Conservation (phyloP, 352 stramenopile genomes). For the Globisporangium radiosum region DNA sequence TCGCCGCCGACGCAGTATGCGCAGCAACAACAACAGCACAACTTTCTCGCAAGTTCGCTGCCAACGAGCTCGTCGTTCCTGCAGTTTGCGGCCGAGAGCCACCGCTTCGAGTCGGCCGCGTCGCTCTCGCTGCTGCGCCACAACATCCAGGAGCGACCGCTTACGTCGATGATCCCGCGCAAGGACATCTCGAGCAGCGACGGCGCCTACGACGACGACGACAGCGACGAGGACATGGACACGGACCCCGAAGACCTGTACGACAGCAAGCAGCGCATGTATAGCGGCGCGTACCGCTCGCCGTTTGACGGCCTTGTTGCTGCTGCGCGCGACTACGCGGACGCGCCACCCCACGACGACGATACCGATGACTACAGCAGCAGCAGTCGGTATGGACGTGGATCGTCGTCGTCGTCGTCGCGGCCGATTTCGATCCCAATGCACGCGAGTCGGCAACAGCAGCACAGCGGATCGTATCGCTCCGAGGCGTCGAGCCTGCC, state of each 20-base stretch:
- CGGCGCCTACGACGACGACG: conserved; percentile 13
- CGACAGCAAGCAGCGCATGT: conserved; percentile 25
- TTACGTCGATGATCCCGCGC: conserved; percentile 69
- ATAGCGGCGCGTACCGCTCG: conserved; percentile 36
- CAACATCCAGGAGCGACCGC: conserved; percentile 52
- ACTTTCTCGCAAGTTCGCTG: conserved; percentile 38
- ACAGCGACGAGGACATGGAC: conserved; percentile 40
- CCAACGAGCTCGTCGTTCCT: conserved; percentile 48
- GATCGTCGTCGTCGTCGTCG: conserved; percentile 16
- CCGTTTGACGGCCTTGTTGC: conserved; percentile 67
- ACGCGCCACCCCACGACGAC: conserved; percentile 35
- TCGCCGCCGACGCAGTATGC: not conserved
- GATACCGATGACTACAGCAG: conserved; percentile 26
- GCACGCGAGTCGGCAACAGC: conserved; percentile 18
- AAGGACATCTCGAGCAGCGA: conserved; percentile 15
- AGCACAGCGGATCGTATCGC: conserved; percentile 16
- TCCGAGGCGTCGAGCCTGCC: conserved; percentile 22
- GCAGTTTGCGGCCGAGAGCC: conserved; percentile 16
- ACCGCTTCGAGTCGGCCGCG: conserved; percentile 14
- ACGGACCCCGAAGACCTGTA: conserved; percentile 54
- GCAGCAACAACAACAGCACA: conserved; percentile 12
- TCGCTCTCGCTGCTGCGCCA: conserved; percentile 37
- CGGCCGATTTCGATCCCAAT: conserved; percentile 63
- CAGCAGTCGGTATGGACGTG: not conserved
- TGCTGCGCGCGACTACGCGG: conserved; percentile 29